phyloP scores from a whole-genome alignment of 768 basidiomycete species.

The Agaricus blazei region DNA sequence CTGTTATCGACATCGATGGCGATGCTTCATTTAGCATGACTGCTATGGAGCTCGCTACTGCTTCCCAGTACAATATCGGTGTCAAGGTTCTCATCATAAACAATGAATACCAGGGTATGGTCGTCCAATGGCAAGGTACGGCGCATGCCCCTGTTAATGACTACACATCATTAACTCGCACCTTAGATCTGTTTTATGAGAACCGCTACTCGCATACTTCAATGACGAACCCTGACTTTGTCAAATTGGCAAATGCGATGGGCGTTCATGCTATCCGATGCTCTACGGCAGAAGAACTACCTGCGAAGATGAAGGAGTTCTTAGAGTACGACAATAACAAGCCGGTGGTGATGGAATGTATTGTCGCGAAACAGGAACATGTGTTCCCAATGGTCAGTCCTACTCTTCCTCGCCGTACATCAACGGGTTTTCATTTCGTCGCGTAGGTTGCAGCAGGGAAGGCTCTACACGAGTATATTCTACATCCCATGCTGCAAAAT shows the following conservation, averaged over 20 bases:
- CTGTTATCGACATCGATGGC: conserved; percentile 93
- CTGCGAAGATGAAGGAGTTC: conserved; percentile 98
- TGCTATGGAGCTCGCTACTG: conserved; percentile 97
- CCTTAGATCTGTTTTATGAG: conserved; percentile 87
- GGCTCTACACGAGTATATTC: conserved; percentile 72
- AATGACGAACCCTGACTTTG: conserved; percentile 96
- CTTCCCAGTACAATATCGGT: conserved; percentile 86
- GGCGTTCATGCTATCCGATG: conserved; percentile 87
- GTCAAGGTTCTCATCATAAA: conserved; percentile 92
- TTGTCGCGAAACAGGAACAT: conserved; percentile 80
- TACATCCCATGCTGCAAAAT: background rate
- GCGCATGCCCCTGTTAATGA: too few relatives aligned
- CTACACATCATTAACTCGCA: too few relatives aligned
- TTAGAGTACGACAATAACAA: conserved; percentile 85
- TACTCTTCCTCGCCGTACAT: background rate
- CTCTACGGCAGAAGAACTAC: conserved; percentile 65
- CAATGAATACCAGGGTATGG: conserved; percentile 99
- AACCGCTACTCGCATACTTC: conserved; percentile 93
- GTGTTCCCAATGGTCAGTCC: conserved; percentile 80
- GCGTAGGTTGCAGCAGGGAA: conserved; percentile 83
- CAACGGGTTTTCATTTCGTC: background rate
- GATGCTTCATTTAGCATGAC: conserved; percentile 99
- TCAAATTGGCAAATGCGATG: conserved; percentile 87
- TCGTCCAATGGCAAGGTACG: conserved; percentile 96
- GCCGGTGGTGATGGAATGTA: conserved; percentile 89